Evolutionary conservation across 2,329 filamentous ascomycete species (phyloP).

Genomic region (Fusarium oxysporum): DNA sequence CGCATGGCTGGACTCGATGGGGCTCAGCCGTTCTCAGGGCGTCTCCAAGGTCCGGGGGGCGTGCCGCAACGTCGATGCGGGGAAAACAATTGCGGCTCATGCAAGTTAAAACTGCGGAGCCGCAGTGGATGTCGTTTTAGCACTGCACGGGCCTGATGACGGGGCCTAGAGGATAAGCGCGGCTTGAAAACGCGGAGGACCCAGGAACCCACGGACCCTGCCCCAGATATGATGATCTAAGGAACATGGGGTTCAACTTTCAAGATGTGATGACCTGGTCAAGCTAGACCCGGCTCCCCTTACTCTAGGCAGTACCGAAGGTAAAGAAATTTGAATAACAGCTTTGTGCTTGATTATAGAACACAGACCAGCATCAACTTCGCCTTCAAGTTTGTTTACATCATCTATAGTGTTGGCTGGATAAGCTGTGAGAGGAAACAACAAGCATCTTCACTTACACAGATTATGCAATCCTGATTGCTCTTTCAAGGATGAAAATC

Average conservation of each 20-base stretch:
- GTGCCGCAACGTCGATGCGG: slow-evolving; percentile 42
- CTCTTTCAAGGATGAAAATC: slow-evolving; percentile 1
- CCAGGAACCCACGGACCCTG: slow-evolving; percentile 41
- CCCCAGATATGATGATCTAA: slow-evolving; percentile 32
- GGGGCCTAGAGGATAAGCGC: slow-evolving; percentile 38
- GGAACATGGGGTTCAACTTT: slow-evolving; percentile 13
- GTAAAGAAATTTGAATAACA: background rate
- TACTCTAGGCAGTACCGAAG: background rate
- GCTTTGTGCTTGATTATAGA: background rate
- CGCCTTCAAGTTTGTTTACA: slow-evolving; percentile 9
- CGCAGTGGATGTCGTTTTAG: slow-evolving; percentile 44
- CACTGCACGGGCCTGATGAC: slow-evolving; percentile 29
- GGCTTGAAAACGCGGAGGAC: slow-evolving; percentile 40
- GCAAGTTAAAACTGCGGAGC: slow-evolving; percentile 48
- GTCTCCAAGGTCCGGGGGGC: slow-evolving; percentile 21
- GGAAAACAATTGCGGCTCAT: slow-evolving; percentile 48
- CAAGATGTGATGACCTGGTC: slow-evolving; percentile 23
- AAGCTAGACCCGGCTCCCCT: slow-evolving; percentile 17
- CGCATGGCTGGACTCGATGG: background rate
- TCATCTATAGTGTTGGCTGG: slow-evolving; percentile 5
- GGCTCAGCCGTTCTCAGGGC: slow-evolving; percentile 18
- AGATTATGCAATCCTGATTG: background rate
- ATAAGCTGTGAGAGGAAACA: slow-evolving; percentile 30
- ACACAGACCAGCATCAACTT: background rate
- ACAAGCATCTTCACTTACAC: slow-evolving; percentile 22